These are phyloP conservation scores for Gymnopilus junonius DNA, from an alignment of 768 basidiomycete genomes.

Conservation along the genomic window DNA sequence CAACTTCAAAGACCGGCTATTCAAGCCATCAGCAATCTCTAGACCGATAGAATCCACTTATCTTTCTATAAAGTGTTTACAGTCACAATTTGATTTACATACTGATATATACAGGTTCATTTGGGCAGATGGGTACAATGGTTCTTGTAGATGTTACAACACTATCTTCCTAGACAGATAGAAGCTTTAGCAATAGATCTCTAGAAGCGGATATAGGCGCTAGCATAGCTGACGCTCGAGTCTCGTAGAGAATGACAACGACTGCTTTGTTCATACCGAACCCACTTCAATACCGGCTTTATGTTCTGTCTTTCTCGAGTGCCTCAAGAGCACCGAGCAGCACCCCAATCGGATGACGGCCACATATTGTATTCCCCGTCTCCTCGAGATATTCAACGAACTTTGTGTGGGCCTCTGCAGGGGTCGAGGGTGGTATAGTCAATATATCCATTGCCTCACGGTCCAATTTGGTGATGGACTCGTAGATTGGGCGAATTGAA, in stretches of 20 bases:
- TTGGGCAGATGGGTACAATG: not conserved
- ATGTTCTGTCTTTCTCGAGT: slow-evolving; percentile 49
- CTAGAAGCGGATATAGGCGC: slow-evolving; percentile 78
- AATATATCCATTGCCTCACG: slow-evolving; percentile 83
- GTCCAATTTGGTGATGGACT: slow-evolving; percentile 85
- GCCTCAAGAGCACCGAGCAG: slow-evolving; percentile 76
- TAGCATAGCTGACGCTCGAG: slow-evolving; percentile 97
- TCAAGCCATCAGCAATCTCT: slow-evolving; percentile 38
- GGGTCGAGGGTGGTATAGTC: slow-evolving; percentile 56
- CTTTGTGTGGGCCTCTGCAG: slow-evolving; percentile 55
- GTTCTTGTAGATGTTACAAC: slow-evolving; percentile 11
- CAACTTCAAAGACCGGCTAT: slow-evolving; percentile 19
- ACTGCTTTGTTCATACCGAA: slow-evolving; percentile 93
- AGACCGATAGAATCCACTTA: not conserved
- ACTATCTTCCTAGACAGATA: not conserved
- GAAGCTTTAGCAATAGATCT: slow-evolving; percentile 21
- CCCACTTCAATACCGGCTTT: slow-evolving; percentile 68
- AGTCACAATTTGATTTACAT: not conserved
- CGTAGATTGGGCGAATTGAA: slow-evolving; percentile 73
- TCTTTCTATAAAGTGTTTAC: slow-evolving; percentile 1
- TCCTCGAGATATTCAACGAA: slow-evolving; percentile 71
- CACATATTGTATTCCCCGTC: slow-evolving; percentile 97
- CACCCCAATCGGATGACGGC: slow-evolving; percentile 94
- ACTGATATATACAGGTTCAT: slow-evolving; percentile 1
- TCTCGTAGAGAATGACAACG: slow-evolving; percentile 67